Evolutionary conservation across 129 eudicot species (phyloP).

Genomic region (Pittosporum tobira): DNA sequence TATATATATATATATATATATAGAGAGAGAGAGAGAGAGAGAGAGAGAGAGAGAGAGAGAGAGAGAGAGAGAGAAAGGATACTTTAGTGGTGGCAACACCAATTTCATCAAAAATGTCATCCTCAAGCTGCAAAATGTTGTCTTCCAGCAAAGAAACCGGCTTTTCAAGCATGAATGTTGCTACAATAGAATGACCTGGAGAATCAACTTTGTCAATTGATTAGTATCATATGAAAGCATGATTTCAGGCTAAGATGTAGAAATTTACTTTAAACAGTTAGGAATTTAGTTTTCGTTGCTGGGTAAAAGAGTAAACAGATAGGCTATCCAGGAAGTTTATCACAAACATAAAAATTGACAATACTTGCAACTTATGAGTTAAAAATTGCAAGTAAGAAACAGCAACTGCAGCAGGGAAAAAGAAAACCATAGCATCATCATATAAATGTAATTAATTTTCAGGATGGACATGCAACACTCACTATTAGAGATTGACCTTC

Average conservation of each 20-base stretch:
- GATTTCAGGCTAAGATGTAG: constrained; percentile 11
- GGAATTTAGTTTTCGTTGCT: neutral
- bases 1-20: too few relatives aligned
- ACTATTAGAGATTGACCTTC: neutral
- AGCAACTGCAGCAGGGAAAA: too few relatives aligned
- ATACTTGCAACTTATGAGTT: too few relatives aligned
- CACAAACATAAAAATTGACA: neutral
- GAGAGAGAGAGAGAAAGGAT: constrained; percentile 18
- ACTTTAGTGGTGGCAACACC: constrained; percentile 56
- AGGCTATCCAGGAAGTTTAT: neutral
- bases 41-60: constrained; percentile 6
- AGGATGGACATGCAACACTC: neutral
- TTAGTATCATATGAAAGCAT: constrained; percentile 7
- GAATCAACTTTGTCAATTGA: constrained; percentile 9
- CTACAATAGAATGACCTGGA: constrained; percentile 83
- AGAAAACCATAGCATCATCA: constrained; percentile 7
- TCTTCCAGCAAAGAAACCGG: constrained; percentile 59
- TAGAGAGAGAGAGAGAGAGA: too few relatives aligned
- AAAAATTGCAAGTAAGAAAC: too few relatives aligned
- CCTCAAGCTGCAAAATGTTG: constrained; percentile 44
- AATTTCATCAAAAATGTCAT: constrained; percentile 77
- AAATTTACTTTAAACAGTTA: constrained; percentile 4
- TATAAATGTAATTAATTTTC: neutral
- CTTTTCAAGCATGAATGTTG: constrained; percentile 63
- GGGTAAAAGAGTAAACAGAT: neutral